Evolutionary conservation across 1,139 yeast species (phyloP).

Genomic region (Candida tetrigidarum): DNA sequence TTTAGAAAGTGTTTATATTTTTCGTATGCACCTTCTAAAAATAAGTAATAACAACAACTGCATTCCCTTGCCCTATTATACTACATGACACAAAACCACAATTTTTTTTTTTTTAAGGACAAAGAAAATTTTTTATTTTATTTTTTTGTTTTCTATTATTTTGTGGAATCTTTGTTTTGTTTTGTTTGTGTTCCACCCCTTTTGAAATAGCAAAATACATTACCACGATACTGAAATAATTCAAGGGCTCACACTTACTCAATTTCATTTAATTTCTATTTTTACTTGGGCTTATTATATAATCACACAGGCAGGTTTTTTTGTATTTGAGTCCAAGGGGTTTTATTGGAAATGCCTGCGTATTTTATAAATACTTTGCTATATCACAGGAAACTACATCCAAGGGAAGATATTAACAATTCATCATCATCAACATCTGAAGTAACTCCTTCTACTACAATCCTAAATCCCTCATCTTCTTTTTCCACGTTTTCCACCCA

Average conservation of each 20-base stretch:
- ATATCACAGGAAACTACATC: not conserved
- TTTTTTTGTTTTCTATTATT: not conserved
- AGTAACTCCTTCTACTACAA: not conserved
- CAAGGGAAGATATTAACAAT: not conserved
- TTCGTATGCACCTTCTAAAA: constrained; percentile 2
- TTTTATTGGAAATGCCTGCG: not conserved
- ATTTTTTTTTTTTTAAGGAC: too few species aligned
- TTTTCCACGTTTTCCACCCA: too few species aligned
- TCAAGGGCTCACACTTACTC: too few species aligned
- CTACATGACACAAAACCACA: not conserved
- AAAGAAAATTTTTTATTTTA: not conserved
- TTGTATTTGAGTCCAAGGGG: not conserved
- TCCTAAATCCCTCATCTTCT: not conserved
- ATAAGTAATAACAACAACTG: not conserved
- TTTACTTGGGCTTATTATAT: too few species aligned
- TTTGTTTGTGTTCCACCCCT: too few species aligned
- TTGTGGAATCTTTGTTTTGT: too few species aligned
- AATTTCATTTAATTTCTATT: too few species aligned
- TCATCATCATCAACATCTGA: too few species aligned
- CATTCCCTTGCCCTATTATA: not conserved
- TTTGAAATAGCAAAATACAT: too few species aligned
- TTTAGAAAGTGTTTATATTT: not conserved
- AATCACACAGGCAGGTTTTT: too few species aligned
- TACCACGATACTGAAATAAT: too few species aligned
- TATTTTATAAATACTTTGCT: constrained; percentile 1